phyloP scores from a whole-genome alignment of 495 filamentous ascomycete species.

The Aspergillus leporis region DNA sequence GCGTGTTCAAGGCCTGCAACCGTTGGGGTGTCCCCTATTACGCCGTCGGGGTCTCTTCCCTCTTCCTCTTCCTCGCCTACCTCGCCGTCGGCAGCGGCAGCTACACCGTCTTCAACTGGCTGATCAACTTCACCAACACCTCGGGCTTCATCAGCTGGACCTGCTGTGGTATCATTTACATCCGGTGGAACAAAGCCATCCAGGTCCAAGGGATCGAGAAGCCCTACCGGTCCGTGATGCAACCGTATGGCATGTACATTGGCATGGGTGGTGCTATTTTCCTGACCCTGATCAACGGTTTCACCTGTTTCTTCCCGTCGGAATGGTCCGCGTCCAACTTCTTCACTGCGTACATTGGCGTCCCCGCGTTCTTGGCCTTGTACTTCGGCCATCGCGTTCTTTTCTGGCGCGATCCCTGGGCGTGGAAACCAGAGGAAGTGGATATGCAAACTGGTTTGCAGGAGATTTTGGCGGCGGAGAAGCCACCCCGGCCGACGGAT shows the following conservation, averaged over 20 bases:
- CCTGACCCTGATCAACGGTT: constrained; percentile 61
- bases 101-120: constrained; percentile 53
- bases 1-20: constrained; percentile 49
- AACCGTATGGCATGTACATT: constrained; percentile 55
- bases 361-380: constrained; percentile 57
- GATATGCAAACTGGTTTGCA: constrained; percentile 58
- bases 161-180: constrained; percentile 58
- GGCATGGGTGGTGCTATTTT: constrained; percentile 50
- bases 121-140: constrained; percentile 61
- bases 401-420: constrained; percentile 53
- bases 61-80: constrained; percentile 39
- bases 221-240: constrained; percentile 52
- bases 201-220: constrained; percentile 53
- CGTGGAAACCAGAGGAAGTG: constrained; percentile 49
- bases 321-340: constrained; percentile 54
- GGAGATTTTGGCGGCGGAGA: constrained; percentile 54
- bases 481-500: constrained; percentile 31
- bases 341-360: constrained; percentile 63
- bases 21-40: constrained; percentile 50
- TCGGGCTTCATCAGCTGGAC: constrained; percentile 64
- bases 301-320: constrained; percentile 60
- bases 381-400: constrained; percentile 54
- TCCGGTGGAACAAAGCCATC: constrained; percentile 59
- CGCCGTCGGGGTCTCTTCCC: constrained; percentile 37
- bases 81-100: constrained; percentile 34